phyloP scores from a whole-genome alignment of 1,284 basidiomycete species.

The Heterobasidion parviporum region DNA sequence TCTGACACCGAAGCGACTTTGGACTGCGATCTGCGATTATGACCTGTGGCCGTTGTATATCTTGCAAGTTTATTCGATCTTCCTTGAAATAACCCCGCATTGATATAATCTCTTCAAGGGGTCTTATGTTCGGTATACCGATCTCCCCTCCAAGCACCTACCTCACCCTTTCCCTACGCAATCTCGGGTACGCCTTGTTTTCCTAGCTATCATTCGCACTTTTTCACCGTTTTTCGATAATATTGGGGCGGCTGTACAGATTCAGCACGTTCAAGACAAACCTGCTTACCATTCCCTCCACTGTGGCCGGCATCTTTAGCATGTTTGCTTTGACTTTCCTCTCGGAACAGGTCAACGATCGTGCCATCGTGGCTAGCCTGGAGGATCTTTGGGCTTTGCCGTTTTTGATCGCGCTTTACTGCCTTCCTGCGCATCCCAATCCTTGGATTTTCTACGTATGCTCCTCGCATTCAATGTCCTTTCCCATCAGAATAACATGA shows the following conservation, averaged over 20 bases:
- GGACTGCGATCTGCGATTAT: conserved; percentile 52
- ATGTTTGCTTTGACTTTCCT: conserved; percentile 14
- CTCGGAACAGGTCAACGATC: conserved; percentile 14
- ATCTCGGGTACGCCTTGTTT: conserved; percentile 35
- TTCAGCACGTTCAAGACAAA: conserved; percentile 57
- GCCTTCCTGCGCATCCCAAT: conserved; percentile 33
- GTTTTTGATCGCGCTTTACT: conserved; percentile 40
- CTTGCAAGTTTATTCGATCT: conserved; percentile 27
- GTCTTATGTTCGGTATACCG: conserved; percentile 40
- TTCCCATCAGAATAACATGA: too few relatives aligned
- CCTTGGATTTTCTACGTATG: conserved; percentile 39
- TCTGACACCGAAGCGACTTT: conserved; percentile 43
- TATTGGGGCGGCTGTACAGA: conserved; percentile 16
- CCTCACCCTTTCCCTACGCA: conserved; percentile 50
- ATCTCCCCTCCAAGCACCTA: conserved; percentile 42
- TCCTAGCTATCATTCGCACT: not conserved
- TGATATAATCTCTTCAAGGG: conserved; percentile 18
- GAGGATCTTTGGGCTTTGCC: conserved; percentile 46
- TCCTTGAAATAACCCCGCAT: not conserved
- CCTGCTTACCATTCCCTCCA: conserved; percentile 49
- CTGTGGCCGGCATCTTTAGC: conserved; percentile 22
- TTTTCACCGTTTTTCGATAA: not conserved
- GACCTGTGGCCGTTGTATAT: conserved; percentile 67
- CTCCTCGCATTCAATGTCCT: not conserved
- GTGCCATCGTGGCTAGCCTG: conserved; percentile 32